phyloP scores from a whole-genome alignment of 2,329 filamentous ascomycete genomes.

The Hyphodiscus sp. region DNA sequence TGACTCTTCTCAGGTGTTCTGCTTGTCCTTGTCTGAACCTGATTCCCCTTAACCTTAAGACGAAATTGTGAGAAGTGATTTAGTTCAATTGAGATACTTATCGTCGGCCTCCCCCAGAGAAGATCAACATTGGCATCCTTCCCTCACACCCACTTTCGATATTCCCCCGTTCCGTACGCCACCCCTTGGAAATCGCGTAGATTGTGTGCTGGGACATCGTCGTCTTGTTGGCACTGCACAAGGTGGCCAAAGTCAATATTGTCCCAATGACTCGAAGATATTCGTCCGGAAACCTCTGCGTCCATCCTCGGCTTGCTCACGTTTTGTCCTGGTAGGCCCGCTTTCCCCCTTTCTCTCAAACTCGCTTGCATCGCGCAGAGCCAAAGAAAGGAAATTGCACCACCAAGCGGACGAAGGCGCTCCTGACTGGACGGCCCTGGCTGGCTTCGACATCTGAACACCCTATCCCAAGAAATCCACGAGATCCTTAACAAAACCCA shows the following conservation, averaged over 20 bases:
- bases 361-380: conserved; percentile 22
- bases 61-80: not conserved
- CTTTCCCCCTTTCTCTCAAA: conserved; percentile 16
- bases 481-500: not conserved
- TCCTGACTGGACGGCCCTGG: not conserved
- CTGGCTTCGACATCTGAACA: not conserved
- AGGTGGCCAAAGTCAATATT: not conserved
- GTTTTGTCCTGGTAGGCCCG: not conserved
- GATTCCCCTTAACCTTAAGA: not conserved
- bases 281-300: conserved; percentile 1
- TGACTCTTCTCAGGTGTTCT: not conserved
- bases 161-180: not conserved
- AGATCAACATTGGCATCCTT: not conserved
- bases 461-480: not conserved
- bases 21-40: not conserved
- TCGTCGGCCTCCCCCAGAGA: not conserved
- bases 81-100: not conserved
- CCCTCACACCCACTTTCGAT: not conserved
- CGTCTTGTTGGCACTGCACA: not conserved
- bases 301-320: no score
- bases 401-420: not conserved
- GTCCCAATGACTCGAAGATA: not conserved
- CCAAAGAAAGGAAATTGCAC: conserved; percentile 30
- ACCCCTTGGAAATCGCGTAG: not conserved
- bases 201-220: not conserved